phyloP scores from a whole-genome alignment of 2,329 filamentous ascomycete species.

The Aspergillus amoenus region DNA sequence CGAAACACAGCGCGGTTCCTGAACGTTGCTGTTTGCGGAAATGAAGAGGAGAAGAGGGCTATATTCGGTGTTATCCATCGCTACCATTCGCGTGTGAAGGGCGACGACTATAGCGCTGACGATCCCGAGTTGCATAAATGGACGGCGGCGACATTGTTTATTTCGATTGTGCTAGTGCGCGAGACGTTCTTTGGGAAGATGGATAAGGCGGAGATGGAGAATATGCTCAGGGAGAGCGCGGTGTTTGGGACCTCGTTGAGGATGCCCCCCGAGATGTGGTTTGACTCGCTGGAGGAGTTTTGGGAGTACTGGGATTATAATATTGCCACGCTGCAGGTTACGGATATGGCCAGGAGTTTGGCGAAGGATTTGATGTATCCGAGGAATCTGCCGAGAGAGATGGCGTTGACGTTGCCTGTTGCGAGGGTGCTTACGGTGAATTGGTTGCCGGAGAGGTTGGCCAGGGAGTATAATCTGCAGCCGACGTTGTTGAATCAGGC shows the following conservation, averaged over 20 bases:
- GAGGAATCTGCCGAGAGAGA: constrained; percentile 1
- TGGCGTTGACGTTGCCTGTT: not conserved
- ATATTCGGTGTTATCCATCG: constrained; percentile 27
- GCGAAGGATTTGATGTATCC: constrained; percentile 17
- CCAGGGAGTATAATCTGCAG: constrained; percentile 15
- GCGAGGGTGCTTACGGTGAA: constrained; percentile 1
- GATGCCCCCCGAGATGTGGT: constrained; percentile 32
- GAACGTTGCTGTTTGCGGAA: constrained; percentile 26
- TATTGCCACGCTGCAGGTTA: constrained; percentile 25
- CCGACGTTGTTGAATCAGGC: constrained; percentile 7
- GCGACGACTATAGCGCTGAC: constrained; percentile 26
- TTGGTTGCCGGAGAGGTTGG: constrained; percentile 10
- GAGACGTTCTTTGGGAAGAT: constrained; percentile 26
- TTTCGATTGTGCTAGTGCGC: constrained; percentile 23
- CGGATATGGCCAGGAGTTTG: constrained; percentile 26
- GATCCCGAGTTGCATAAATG: constrained; percentile 31
- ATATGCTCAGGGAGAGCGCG: constrained; percentile 13
- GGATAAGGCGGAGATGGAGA: constrained; percentile 5
- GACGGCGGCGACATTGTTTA: constrained; percentile 30
- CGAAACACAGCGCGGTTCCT: constrained; percentile 26
- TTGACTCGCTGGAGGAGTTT: constrained; percentile 23
- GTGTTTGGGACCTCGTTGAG: constrained; percentile 19
- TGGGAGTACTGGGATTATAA: constrained; percentile 31
- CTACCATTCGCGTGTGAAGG: constrained; percentile 24
- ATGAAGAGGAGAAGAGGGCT: constrained; percentile 24